Evolutionary conservation across 2,329 filamentous ascomycete species (phyloP).

Genomic region (Fusarium sororula): DNA sequence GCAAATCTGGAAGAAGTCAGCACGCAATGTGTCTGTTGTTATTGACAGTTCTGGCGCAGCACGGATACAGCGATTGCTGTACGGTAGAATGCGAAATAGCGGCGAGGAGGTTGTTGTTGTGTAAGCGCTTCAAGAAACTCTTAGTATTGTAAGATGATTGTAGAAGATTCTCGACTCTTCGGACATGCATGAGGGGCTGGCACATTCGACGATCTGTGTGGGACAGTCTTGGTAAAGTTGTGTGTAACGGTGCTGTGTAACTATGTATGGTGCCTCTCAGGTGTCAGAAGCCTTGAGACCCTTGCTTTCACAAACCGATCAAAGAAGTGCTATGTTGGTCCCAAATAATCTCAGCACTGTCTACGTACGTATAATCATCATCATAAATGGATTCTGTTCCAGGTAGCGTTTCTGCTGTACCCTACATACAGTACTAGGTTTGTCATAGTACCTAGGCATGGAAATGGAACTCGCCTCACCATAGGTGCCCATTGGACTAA

Average conservation of each 20-base stretch:
- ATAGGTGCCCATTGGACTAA: not conserved
- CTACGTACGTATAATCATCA: not conserved
- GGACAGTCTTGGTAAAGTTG: constrained; percentile 5
- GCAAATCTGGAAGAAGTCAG: constrained; percentile 1
- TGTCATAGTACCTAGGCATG: not conserved
- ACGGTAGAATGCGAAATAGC: not conserved
- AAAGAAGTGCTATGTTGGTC: not conserved
- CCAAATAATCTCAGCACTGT: not conserved
- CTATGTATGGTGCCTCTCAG: not conserved
- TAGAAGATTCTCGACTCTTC: constrained; percentile 31
- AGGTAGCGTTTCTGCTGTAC: not conserved
- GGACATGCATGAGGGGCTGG: constrained; percentile 4
- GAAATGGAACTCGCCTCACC: not conserved
- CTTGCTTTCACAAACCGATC: not conserved
- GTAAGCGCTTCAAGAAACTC: not conserved
- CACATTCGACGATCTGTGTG: not conserved
- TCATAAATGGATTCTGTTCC: not conserved
- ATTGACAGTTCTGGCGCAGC: constrained; percentile 15
- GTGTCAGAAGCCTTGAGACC: not conserved
- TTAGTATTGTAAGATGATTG: not conserved
- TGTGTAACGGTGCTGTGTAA: not conserved
- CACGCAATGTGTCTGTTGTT: constrained; percentile 5
- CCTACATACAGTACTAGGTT: not conserved
- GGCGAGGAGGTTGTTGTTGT: not conserved
- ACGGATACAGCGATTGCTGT: constrained; percentile 2